These are phyloP conservation scores for Schoenoplectus triqueter DNA, from an alignment of 202 grass and related monocot genomes.

Conservation along the genomic window DNA sequence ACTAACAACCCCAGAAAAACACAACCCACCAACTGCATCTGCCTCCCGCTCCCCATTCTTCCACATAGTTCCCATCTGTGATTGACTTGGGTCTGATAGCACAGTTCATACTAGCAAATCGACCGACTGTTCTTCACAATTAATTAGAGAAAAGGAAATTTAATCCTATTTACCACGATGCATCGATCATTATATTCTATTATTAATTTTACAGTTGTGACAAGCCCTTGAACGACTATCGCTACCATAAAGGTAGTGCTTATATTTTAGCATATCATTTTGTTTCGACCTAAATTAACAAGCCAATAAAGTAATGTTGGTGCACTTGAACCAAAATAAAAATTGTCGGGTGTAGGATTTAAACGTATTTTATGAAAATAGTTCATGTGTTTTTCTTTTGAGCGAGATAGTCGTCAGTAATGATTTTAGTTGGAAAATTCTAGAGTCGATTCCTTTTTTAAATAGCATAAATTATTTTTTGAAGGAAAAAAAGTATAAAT, in stretches of 20 bases:
- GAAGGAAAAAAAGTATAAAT: neutral
- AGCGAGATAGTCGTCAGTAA: too few species aligned
- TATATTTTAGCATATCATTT: neutral
- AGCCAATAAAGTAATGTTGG: neutral
- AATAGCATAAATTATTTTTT: neutral
- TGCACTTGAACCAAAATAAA: neutral
- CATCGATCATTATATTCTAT: too few species aligned
- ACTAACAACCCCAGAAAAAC: slow-evolving; percentile 36
- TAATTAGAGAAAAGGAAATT: neutral
- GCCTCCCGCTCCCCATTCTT: slow-evolving; percentile 10
- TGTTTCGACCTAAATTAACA: neutral
- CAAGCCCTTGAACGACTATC: neutral
- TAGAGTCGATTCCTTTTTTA: neutral
- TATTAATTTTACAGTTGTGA: neutral
- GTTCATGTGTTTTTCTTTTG: neutral
- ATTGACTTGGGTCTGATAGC: neutral
- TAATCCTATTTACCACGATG: too few species aligned
- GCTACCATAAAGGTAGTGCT: neutral
- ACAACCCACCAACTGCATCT: slow-evolving; percentile 6
- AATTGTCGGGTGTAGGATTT: neutral
- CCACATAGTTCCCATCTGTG: neutral
- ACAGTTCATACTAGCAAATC: too few species aligned
- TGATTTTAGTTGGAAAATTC: neutral
- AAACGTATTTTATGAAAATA: neutral
- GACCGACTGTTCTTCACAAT: too few species aligned